phyloP scores from a whole-genome alignment of 2,329 filamentous ascomycete genomes.

The Scleromitrula shiraiana region DNA sequence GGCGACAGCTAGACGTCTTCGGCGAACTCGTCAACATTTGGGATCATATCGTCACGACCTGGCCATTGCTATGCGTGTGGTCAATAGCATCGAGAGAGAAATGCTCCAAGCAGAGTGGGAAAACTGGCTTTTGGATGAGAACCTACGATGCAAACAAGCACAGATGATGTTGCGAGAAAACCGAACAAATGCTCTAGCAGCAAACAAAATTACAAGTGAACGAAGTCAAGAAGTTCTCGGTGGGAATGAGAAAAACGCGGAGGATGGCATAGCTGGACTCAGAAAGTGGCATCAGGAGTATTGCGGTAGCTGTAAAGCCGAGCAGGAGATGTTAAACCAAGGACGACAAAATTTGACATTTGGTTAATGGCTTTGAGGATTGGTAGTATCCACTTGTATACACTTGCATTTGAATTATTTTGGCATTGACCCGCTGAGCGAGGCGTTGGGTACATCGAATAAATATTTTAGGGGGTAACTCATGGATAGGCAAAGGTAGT shows the following conservation, averaged over 20 bases:
- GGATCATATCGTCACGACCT: slow-evolving; percentile 83
- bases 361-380: slow-evolving; percentile 16
- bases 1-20: slow-evolving; percentile 54
- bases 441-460: slow-evolving; percentile 9
- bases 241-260: slow-evolving; percentile 21
- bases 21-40: slow-evolving; percentile 73
- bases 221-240: slow-evolving; percentile 18
- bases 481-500: not conserved
- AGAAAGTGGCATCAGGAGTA: slow-evolving; percentile 51
- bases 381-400: too few relatives aligned
- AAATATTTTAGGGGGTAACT: too few relatives aligned
- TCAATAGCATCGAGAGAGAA: slow-evolving; percentile 83
- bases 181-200: slow-evolving; percentile 18
- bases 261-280: slow-evolving; percentile 37
- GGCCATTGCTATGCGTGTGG: slow-evolving; percentile 78
- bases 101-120: slow-evolving; percentile 86
- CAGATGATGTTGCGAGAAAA: slow-evolving; percentile 37
- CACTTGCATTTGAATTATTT: not conserved
- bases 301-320: slow-evolving; percentile 48
- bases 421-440: slow-evolving; percentile 1
- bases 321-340: slow-evolving; percentile 24
- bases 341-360: slow-evolving; percentile 20
- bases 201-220: slow-evolving; percentile 21
- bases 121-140: slow-evolving; percentile 80
- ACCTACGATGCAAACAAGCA: slow-evolving; percentile 61